phyloP scores from a whole-genome alignment of 2,329 filamentous ascomycete genomes.

The Arthrocladium fulminans region DNA sequence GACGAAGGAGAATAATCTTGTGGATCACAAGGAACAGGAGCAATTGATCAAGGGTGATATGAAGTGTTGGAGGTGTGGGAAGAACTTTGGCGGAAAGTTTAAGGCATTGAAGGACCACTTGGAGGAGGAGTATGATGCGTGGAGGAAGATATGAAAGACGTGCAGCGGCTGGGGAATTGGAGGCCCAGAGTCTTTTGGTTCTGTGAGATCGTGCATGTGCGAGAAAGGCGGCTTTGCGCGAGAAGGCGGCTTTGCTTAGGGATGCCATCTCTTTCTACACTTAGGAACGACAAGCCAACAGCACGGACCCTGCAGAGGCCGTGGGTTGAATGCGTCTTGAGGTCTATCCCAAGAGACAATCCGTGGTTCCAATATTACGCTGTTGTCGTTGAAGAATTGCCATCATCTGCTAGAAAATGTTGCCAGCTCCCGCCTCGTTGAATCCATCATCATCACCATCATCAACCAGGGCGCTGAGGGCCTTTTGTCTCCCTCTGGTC shows the following conservation, averaged over 20 bases:
- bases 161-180: not conserved
- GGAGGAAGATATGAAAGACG: slow-evolving; percentile 40
- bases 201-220: too few relatives aligned
- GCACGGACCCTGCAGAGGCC: too few relatives aligned
- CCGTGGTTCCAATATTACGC: too few relatives aligned
- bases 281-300: too few relatives aligned
- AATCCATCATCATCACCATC: not conserved
- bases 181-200: not conserved
- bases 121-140: slow-evolving; percentile 61
- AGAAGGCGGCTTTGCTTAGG: too few relatives aligned
- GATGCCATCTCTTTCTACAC: too few relatives aligned
- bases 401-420: too few relatives aligned
- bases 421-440: not conserved
- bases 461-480: not conserved
- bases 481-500: slow-evolving; percentile 6
- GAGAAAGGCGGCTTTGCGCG: too few relatives aligned
- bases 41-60: slow-evolving; percentile 59
- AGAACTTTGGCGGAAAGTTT: slow-evolving; percentile 66
- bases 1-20: slow-evolving; percentile 52
- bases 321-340: too few relatives aligned
- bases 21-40: slow-evolving; percentile 41
- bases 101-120: slow-evolving; percentile 66
- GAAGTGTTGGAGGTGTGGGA: slow-evolving; percentile 75
- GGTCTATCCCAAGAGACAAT: too few relatives aligned
- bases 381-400: too few relatives aligned